These are phyloP conservation scores for Colletotrichum lentis DNA, from an alignment of 2,329 filamentous ascomycete species.

Conservation along the genomic window DNA sequence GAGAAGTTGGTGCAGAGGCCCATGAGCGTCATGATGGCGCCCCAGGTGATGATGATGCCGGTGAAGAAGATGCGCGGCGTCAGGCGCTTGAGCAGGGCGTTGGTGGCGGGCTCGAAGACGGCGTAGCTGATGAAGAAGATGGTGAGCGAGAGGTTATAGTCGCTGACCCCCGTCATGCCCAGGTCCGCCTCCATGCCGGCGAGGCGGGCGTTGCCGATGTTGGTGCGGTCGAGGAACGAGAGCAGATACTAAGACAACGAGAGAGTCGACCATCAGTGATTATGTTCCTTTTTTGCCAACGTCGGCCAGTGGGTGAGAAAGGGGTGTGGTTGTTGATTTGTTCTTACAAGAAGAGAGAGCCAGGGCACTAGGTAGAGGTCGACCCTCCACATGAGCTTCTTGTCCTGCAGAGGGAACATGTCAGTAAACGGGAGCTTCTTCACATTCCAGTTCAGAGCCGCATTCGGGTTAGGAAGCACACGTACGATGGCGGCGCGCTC, in stretches of 20 bases:
- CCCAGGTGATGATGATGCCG: constrained; percentile 65
- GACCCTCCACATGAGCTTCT: constrained; percentile 68
- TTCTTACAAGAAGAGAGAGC: constrained; percentile 46
- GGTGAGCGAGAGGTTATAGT: constrained; percentile 68
- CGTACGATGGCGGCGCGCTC: constrained; percentile 69
- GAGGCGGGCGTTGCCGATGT: constrained; percentile 43
- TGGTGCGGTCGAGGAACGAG: constrained; percentile 44
- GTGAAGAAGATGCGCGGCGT: constrained; percentile 72
- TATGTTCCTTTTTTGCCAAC: background rate
- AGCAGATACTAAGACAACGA: constrained; percentile 39
- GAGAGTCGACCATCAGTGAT: background rate
- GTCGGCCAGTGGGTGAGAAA: too few relatives aligned
- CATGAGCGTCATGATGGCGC: constrained; percentile 56
- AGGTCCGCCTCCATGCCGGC: constrained; percentile 43
- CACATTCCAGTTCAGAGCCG: too few relatives aligned
- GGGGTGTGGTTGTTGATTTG: background rate
- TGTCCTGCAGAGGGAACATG: constrained; percentile 57
- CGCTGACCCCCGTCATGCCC: constrained; percentile 43
- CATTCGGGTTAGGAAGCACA: constrained; percentile 27
- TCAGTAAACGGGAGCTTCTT: constrained; percentile 2
- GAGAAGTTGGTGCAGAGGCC: constrained; percentile 55
- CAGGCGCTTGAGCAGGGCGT: constrained; percentile 70
- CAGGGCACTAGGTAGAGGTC: constrained; percentile 70
- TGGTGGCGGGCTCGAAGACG: constrained; percentile 70
- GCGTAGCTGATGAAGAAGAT: constrained; percentile 78